Evolutionary conservation across 2,329 filamentous ascomycete genomes (phyloP).

Genomic region (Leptographium flavum): DNA sequence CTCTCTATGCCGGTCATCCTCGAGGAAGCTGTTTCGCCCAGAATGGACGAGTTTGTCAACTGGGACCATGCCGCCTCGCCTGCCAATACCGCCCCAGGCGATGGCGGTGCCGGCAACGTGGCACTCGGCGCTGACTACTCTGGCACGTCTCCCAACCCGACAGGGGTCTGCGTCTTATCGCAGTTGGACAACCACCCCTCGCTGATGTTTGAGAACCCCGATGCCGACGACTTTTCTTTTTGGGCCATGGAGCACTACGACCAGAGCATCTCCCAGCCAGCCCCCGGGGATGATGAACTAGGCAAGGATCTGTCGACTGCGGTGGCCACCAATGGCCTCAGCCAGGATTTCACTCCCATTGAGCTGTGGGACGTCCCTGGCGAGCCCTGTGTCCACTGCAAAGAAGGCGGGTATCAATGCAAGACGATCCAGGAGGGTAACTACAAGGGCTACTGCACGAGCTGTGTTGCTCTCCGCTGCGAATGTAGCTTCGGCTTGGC

Average conservation of each 20-base stretch:
- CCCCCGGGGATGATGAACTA: background rate
- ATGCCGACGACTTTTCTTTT: conserved; percentile 46
- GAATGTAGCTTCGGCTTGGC: conserved; percentile 40
- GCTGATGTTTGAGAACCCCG: conserved; percentile 39
- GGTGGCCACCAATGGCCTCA: no score
- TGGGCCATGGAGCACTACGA: conserved; percentile 44
- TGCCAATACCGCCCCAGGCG: background rate
- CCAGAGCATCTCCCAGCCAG: conserved; percentile 20
- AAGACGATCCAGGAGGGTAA: conserved; percentile 46
- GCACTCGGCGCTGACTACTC: no score
- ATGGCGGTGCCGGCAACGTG: conserved; percentile 10
- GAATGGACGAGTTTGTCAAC: conserved; percentile 48
- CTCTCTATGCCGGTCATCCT: background rate
- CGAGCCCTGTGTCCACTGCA: conserved; percentile 37
- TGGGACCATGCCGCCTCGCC: conserved; percentile 37
- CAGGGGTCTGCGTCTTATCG: conserved; percentile 4
- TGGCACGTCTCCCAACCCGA: conserved; percentile 8
- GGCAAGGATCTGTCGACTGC: background rate
- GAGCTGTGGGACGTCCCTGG: conserved; percentile 26
- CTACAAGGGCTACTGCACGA: conserved; percentile 46
- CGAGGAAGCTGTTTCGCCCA: background rate
- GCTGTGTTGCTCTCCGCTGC: conserved; percentile 43
- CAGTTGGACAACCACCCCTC: conserved; percentile 17
- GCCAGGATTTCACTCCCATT: conserved; percentile 16
- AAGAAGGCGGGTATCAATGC: conserved; percentile 39